Evolutionary conservation across 305 asterid species (phyloP), one percentile per base, ranked within the genome.

Genomic region (Coffea humblotiana): DNA sequence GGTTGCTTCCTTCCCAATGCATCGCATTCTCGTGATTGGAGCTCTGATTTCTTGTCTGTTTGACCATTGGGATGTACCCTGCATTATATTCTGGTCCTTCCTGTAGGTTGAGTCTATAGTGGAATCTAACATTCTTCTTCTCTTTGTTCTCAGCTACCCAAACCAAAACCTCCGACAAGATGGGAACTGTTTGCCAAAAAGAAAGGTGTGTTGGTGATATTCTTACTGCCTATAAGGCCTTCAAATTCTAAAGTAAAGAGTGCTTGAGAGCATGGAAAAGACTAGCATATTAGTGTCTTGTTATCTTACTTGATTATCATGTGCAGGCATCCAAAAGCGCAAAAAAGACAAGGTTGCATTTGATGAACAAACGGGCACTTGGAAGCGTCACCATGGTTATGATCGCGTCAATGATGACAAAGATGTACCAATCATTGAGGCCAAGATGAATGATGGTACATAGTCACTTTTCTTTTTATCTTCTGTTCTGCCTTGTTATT

Each of bases 321-420:
- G 23, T 60, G 80, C 89, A 95, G 99, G 99, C 51, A 94, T 96
- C 71, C 84, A 87, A 66, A 91, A 92, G 15, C 86, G 80, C 68
- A 89, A 92, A 63, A 96, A 94, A 84, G 99, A 92, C 76, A 96
- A 96, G 84, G 72, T 92, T 79, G 93, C 89, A 67, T 96, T 84
- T 84, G 99, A 96, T 83, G 98, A 94, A 69, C 91, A 93, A 82
- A 86, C 94, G 58, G 91, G 89, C 52, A 60, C 91, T 74, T 96
- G 98, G 98, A 96, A 96, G 86, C 89, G 99, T 70, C 92, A 90
- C 54, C 90, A 94, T 86, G 99, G 99, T 71, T 96, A 94, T 74
- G 98, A 90, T 83, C 94, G 98, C 12, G 91, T 96, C 61, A 91
- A 91, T 85, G 98, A 96, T 86, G 98, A 94, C 84, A 94, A 88